Evolutionary conservation across 306 rosid genomes (phyloP).

Genomic region (Casuarina equisetifolia): DNA sequence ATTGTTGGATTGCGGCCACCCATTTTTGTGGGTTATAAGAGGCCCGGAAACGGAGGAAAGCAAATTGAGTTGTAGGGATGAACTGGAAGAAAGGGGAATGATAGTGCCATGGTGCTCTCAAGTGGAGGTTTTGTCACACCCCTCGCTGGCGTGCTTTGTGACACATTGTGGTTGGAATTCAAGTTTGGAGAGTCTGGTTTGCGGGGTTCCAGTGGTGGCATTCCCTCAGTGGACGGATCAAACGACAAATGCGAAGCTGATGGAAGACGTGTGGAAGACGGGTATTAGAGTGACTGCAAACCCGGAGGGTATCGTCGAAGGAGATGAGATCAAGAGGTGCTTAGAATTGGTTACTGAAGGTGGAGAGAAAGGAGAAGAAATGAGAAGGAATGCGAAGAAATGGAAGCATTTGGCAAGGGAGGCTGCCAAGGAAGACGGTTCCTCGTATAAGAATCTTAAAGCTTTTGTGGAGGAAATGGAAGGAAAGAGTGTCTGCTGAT

Average conservation of each 20-base stretch:
- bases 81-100: conserved; percentile 38
- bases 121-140: conserved; percentile 51
- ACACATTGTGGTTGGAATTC: conserved; percentile 71
- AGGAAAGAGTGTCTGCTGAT: no score
- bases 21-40: conserved; percentile 62
- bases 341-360: conserved; percentile 48
- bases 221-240: conserved; percentile 62
- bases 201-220: conserved; percentile 53
- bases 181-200: conserved; percentile 39
- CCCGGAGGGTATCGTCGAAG: conserved; percentile 35
- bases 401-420: conserved; percentile 44
- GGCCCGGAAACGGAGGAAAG: background rate
- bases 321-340: conserved; percentile 46
- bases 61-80: conserved; percentile 21
- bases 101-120: conserved; percentile 61
- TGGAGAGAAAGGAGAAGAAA: conserved; percentile 33
- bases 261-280: conserved; percentile 45
- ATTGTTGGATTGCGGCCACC: conserved; percentile 11
- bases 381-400: conserved; percentile 40
- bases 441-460: conserved; percentile 39
- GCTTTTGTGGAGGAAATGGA: conserved; percentile 18
- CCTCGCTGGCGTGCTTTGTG: conserved; percentile 53
- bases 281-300: conserved; percentile 45
- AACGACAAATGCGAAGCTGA: conserved; percentile 50
- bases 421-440: conserved; percentile 45